phyloP scores from a whole-genome alignment of 2,329 filamentous ascomycete species.

The Talaromyces sp. region DNA sequence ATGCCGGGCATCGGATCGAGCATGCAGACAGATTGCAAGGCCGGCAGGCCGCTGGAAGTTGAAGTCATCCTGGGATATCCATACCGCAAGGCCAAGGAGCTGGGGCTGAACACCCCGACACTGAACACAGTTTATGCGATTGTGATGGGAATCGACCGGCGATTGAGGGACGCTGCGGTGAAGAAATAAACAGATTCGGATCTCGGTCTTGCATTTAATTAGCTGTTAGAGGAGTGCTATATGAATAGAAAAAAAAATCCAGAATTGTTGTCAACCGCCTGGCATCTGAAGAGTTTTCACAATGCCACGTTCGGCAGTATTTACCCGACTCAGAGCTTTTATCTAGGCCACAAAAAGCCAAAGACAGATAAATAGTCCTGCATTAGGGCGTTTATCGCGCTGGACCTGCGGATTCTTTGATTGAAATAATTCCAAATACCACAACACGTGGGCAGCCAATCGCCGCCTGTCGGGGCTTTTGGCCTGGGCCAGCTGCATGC shows the following conservation, averaged over 20 bases:
- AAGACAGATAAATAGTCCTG: background rate
- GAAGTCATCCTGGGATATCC: slow-evolving; percentile 38
- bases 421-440: background rate
- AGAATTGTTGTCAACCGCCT: too few species aligned
- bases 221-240: background rate
- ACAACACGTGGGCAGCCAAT: background rate
- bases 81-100: slow-evolving; percentile 10
- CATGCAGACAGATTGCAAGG: slow-evolving; percentile 41
- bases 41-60: slow-evolving; percentile 39
- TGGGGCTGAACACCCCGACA: slow-evolving; percentile 10
- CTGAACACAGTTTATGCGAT: slow-evolving; percentile 10
- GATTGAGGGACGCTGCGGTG: slow-evolving; percentile 4
- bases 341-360: background rate
- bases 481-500: background rate
- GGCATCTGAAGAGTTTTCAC: background rate
- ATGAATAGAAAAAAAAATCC: background rate
- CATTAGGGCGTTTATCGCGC: background rate
- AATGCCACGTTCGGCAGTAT: background rate
- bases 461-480: background rate
- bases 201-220: background rate
- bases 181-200: background rate
- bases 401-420: background rate
- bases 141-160: slow-evolving; percentile 8
- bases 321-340: background rate
- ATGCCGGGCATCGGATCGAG: slow-evolving; percentile 39